Evolutionary conservation across 768 basidiomycete genomes (phyloP).

Genomic region (Leccinum boreale): DNA sequence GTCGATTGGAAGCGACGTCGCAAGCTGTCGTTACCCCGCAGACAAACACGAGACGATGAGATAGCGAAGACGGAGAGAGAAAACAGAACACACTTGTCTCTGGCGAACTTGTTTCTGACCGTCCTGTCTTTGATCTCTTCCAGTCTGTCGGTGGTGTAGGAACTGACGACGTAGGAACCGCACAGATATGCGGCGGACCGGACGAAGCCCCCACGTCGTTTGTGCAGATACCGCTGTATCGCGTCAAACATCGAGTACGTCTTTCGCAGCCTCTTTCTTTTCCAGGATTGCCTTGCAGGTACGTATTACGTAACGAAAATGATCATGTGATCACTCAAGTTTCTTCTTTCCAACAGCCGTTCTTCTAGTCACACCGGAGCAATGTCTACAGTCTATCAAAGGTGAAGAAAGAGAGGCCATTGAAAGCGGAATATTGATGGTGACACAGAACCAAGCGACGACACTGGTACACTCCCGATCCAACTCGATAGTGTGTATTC

Average conservation of each 20-base stretch:
- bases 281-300: background rate
- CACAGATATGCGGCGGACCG: slow-evolving; percentile 54
- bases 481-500: background rate
- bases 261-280: background rate
- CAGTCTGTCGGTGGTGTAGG: slow-evolving; percentile 59
- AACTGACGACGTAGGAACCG: slow-evolving; percentile 58
- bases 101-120: slow-evolving; percentile 57
- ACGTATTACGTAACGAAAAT: slow-evolving; percentile 8
- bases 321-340: background rate
- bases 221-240: slow-evolving; percentile 46
- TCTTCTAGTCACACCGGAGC: too few relatives aligned
- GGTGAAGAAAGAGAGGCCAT: too few relatives aligned
- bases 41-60: slow-evolving; percentile 3
- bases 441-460: too few relatives aligned
- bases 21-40: slow-evolving; percentile 42
- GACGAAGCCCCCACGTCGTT: slow-evolving; percentile 44
- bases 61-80: background rate
- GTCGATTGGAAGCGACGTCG: slow-evolving; percentile 71
- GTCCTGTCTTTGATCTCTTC: slow-evolving; percentile 65
- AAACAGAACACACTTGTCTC: slow-evolving; percentile 44
- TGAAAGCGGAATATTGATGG: too few relatives aligned
- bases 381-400: too few relatives aligned
- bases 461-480: background rate
- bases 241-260: slow-evolving; percentile 39
- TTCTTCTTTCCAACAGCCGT: too few relatives aligned